Conservation (phyloP, 2,329 filamentous ascomycete genomes). For the Ceratocystis colombiana region DNA sequence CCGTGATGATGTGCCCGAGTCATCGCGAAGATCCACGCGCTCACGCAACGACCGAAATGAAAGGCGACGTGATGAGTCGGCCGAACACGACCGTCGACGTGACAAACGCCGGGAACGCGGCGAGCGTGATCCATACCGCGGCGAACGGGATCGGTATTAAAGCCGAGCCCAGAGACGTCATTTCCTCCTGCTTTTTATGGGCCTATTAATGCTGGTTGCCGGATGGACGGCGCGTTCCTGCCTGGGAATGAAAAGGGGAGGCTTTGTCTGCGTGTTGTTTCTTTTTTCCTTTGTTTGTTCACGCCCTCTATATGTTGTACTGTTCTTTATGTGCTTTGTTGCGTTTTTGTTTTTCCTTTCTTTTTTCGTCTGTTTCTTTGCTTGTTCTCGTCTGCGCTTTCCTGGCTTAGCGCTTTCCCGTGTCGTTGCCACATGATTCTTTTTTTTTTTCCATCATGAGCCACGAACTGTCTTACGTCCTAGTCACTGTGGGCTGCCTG, state of each 20-base stretch:
- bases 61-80: conserved; percentile 18
- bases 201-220: neutral
- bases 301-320: neutral
- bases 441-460: neutral
- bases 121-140: conserved; percentile 16
- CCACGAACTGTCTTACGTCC: neutral
- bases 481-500: neutral
- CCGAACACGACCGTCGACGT: conserved; percentile 23
- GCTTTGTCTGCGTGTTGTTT: neutral
- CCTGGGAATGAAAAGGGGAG: neutral
- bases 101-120: conserved; percentile 25
- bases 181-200: neutral
- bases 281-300: neutral
- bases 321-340: neutral
- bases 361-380: neutral
- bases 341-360: neutral
- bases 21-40: conserved; percentile 25
- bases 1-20: neutral
- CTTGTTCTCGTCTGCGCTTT: neutral
- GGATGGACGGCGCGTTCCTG: neutral
- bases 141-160: conserved; percentile 9
- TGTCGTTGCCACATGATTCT: neutral
- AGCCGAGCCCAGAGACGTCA: neutral
- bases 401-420: neutral
- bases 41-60: conserved; percentile 24